A percentile compares a stretch with the other conserved stretches of the same genome.
These are phyloP conservation scores for Schizosaccharomyces osmophilus DNA, from an alignment of 805 yeast genomes.

Conservation along the genomic window DNA sequence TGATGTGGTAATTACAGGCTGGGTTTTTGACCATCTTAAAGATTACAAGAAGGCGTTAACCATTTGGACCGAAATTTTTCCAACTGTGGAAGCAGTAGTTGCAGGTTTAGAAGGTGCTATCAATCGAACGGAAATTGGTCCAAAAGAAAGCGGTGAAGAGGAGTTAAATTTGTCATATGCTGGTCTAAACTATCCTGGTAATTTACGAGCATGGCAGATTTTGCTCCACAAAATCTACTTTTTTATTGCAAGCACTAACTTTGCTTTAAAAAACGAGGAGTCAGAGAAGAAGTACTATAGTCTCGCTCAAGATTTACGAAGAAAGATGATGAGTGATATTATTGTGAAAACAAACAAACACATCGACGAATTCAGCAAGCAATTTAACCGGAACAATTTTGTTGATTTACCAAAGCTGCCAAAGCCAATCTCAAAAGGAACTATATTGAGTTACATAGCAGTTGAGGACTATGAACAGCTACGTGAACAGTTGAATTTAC, in stretches of 20 bases:
- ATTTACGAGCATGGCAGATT: slow-evolving; percentile 25
- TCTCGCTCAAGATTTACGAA: slow-evolving; percentile 37
- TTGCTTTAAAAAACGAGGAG: slow-evolving; percentile 25
- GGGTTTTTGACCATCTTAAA: slow-evolving; percentile 33
- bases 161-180: slow-evolving; percentile 7
- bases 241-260: slow-evolving; percentile 50
- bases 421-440: slow-evolving; percentile 7
- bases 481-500: slow-evolving; percentile 20
- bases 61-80: slow-evolving; percentile 16
- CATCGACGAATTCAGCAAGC: slow-evolving; percentile 4
- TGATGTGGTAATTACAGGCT: slow-evolving; percentile 32
- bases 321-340: slow-evolving; percentile 9
- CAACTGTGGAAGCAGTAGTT: slow-evolving; percentile 6
- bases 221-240: slow-evolving; percentile 54
- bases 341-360: slow-evolving; percentile 4
- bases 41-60: slow-evolving; percentile 27
- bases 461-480: slow-evolving; percentile 5
- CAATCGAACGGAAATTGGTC: slow-evolving; percentile 3
- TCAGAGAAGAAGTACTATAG: slow-evolving; percentile 30
- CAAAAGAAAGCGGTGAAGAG: slow-evolving; percentile 3
- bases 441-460: slow-evolving; percentile 8
- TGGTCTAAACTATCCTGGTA: slow-evolving; percentile 9
- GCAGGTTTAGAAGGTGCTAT: slow-evolving; percentile 7
- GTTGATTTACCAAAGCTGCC: slow-evolving; percentile 10
- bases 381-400: slow-evolving; percentile 7